Conservation (phyloP, 1,284 basidiomycete species). For the Blastosporella zonata region DNA sequence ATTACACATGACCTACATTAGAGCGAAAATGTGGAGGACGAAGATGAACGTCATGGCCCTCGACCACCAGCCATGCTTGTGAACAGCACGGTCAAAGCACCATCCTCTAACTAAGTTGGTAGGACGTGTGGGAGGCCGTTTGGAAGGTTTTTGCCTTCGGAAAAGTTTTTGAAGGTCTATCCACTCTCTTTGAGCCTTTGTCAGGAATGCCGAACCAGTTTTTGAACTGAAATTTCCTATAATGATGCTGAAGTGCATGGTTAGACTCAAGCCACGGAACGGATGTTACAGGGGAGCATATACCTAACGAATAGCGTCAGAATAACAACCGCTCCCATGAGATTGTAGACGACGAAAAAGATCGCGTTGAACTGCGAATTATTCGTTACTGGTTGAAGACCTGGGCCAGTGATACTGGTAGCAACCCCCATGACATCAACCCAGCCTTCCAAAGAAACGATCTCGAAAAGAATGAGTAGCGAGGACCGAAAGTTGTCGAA, state of each 20-base stretch:
- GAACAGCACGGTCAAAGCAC: constrained; percentile 90
- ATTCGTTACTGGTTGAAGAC: constrained; percentile 71
- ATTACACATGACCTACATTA: constrained; percentile 62
- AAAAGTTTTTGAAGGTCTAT: constrained; percentile 91
- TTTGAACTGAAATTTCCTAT: constrained; percentile 91
- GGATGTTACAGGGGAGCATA: constrained; percentile 19
- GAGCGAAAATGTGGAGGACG: constrained; percentile 77
- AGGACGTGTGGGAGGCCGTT: constrained; percentile 67
- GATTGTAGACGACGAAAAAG: constrained; percentile 92
- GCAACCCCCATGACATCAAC: constrained; percentile 86
- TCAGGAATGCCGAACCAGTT: constrained; percentile 82
- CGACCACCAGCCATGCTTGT: constrained; percentile 95
- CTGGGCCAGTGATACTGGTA: constrained; percentile 74
- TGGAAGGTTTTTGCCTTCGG: constrained; percentile 84
- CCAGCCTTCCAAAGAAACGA: constrained; percentile 96
- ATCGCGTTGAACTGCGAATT: constrained; percentile 80
- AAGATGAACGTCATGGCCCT: constrained; percentile 82
- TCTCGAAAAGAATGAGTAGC: constrained; percentile 93
- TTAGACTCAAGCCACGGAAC: constrained; percentile 14
- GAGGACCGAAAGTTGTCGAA: constrained; percentile 90
- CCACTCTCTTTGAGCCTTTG: constrained; percentile 93
- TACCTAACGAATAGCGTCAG: constrained; percentile 87
- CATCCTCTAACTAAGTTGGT: constrained; percentile 63
- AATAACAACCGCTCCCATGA: constrained; percentile 90
- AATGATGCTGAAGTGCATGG: constrained; percentile 67